Evolutionary conservation across 768 basidiomycete genomes (phyloP).

Genomic region (Boletus pseudo-olivaceus): DNA sequence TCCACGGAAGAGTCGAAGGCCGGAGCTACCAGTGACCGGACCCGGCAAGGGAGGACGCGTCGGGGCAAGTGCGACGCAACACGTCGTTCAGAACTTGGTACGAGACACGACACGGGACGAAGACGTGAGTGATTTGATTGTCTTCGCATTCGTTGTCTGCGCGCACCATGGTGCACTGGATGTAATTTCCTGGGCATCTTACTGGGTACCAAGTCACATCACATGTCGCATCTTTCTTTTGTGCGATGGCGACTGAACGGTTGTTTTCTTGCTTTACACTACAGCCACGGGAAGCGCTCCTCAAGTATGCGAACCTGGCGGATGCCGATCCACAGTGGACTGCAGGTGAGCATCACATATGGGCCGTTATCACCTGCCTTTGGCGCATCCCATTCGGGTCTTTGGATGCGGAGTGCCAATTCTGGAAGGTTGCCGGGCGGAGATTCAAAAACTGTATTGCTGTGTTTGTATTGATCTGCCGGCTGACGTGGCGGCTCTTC

Average conservation of each 20-base stretch:
- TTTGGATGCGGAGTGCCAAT: conserved; percentile 30
- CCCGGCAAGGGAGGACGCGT: conserved; percentile 93
- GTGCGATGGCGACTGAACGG: conserved; percentile 24
- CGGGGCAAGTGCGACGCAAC: conserved; percentile 95
- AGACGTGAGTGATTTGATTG: conserved; percentile 69
- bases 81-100: conserved; percentile 93
- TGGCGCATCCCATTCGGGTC: conserved; percentile 6
- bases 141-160: conserved; percentile 7
- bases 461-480: conserved; percentile 32
- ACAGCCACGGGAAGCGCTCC: conserved; percentile 93
- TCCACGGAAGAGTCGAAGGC: conserved; percentile 87
- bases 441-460: conserved; percentile 30
- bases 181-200: neutral
- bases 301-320: conserved; percentile 81
- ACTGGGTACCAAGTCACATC: conserved; percentile 9
- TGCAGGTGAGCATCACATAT: conserved; percentile 54
- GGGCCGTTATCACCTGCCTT: conserved; percentile 13
- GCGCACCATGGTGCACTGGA: neutral
- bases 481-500: conserved; percentile 57
- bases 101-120: conserved; percentile 87
- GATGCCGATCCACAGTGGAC: conserved; percentile 85
- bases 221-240: conserved; percentile 14
- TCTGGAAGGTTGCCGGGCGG: conserved; percentile 29
- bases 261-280: conserved; percentile 17
- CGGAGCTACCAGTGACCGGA: conserved; percentile 89